phyloP scores from a whole-genome alignment of 2,329 filamentous ascomycete genomes.

The Hypoxylon sp. region DNA sequence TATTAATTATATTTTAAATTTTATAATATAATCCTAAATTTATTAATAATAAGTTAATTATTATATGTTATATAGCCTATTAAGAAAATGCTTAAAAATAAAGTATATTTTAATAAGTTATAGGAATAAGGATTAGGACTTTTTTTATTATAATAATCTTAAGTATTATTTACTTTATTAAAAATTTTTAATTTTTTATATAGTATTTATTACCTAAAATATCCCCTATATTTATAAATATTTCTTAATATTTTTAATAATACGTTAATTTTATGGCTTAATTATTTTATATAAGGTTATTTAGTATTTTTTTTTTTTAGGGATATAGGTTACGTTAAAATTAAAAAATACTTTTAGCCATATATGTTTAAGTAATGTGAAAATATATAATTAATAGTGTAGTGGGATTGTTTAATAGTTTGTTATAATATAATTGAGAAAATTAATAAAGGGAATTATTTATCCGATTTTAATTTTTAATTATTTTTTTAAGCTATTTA shows the following conservation, averaged over 20 bases:
- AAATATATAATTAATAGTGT: not conserved
- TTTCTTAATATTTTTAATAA: not conserved
- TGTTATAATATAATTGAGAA: no score
- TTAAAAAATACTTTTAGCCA: not conserved
- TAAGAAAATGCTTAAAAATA: no score
- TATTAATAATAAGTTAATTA: slow-evolving; percentile 1
- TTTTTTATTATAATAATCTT: not conserved
- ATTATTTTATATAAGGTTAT: no score
- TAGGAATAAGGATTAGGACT: no score
- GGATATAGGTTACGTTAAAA: no score
- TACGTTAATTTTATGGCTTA: no score
- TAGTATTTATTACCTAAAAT: not conserved
- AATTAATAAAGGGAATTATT: not conserved
- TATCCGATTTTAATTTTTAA: slow-evolving; percentile 1
- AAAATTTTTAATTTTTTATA: not conserved
- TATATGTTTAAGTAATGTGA: not conserved
- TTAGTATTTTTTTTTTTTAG: no score
- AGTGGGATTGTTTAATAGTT: not conserved
- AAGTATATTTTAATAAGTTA: no score
- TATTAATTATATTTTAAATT: not conserved
- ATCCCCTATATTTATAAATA: not conserved
- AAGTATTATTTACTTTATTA: not conserved
- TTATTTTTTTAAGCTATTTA: not conserved
- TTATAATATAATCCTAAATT: not conserved
- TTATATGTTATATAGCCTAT: no score